Evolutionary conservation across 2,329 filamentous ascomycete species (phyloP), one percentile per base, ranked within the genome.

Genomic region (Dryadomyces quercivorus): DNA sequence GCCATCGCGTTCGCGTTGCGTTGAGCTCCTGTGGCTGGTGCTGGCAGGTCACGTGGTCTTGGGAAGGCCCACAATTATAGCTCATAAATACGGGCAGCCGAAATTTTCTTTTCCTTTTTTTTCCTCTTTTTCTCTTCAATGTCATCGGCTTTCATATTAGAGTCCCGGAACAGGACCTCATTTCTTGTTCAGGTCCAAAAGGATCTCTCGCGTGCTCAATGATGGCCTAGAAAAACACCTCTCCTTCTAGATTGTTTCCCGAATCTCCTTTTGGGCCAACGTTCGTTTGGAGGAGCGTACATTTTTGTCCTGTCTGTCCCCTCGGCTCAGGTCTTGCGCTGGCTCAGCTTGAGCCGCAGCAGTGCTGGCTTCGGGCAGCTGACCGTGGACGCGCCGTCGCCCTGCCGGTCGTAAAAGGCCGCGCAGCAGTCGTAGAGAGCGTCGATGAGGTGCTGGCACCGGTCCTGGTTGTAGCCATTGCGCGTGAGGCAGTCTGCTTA

Each of bases 131-230:
- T 69, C 70, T 75, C 70, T 70, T 73, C 75, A 92, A 88, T 88
- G 84, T 88, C 82, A 81, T 57, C 76, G 83, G 85, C 89, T 85
- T 86, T 85, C 82, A 87, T 88, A 87, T 92, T 97, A 97, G 93
- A 98, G 93, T 98, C 93, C 94, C 92, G 91, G 86, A 86, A 83
- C 82, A 87, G 82, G 86, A 82, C 70, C 68, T 91, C 88, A 88
- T 80, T 97, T 81, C 86, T 89, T 90, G 83, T 87, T 88, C 87
- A 94, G 88, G 81, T 85, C 80, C 83, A 77, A 70, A 70, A 76
- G 80, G 85, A 79, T 87, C 91, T 86, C 59, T 75, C 75, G 88
- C 91, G 92, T 88, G 93, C 93, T 98, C 90, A 81, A 91, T 84
- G 88, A 90, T 87, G 78, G 87, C 86, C 92, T 86, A 88, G 94